Base-by-base conservation (phyloP, 495 filamentous ascomycete genomes). In the Lepraria neglecta region DNA sequence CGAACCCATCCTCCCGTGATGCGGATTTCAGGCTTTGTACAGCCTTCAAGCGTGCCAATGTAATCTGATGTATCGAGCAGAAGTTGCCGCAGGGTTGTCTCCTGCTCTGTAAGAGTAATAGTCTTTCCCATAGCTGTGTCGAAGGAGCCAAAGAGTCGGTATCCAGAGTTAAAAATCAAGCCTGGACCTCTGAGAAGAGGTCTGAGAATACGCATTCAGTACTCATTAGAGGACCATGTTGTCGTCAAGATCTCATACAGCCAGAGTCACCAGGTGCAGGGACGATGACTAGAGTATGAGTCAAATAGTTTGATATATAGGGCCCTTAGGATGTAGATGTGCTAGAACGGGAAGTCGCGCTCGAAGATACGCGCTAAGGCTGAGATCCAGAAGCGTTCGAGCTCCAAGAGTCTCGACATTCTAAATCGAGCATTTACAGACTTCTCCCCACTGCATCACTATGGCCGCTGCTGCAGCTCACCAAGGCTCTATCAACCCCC, bases 1-100 rank as follows among this genome's bases (percentile, higher is more conserved):
- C 94, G 85, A 31, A 99, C 95, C 94, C 94, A 99, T n/a, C 94
- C 94, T 45, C 94, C 94, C 14, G 95, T 92, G 74, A 92, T 97
- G 14, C 94, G 88, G 19, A 99, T 77, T 4, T 85, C 76, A 1
- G 67, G 64, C 24, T 46, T 61, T 27, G 35, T 17, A 17, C 44
- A 46, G n/a, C 58, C 61, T 31, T 77, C 72, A n/a, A 80, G 76
- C 17, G 81, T 69, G 60, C 85, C 79, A 63, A 90, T 86, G 72
- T 84, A 85, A 28, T 79, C 68, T 43, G 88, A 89, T 40, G 88
- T 85, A 72, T 90, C 87, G 10, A 94, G 77, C 17, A 96, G 79
- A 17, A 96, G 80, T 33, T 76, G 72, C 60, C 84, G 83, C 44
- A 96, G 77, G 38, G 82, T 85, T 42, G 76, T 73, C 71, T 96